Conservation (phyloP, 805 yeast genomes). For the Kuraishia piskuri region DNA sequence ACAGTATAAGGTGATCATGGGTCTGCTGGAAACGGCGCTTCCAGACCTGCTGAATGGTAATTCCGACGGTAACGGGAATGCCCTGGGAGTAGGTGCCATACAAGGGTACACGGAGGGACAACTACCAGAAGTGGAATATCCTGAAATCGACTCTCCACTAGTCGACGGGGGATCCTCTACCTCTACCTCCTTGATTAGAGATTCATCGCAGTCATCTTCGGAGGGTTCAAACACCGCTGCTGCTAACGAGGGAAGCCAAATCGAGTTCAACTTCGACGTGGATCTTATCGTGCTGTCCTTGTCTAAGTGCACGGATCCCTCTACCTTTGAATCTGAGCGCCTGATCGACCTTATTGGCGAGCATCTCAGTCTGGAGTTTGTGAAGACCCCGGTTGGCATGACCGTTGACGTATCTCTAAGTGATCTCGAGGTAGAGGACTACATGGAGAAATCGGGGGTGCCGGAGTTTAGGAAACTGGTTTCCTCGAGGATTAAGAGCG, state of each 20-base stretch:
- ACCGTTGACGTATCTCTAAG: constrained; percentile 54
- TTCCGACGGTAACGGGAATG: constrained; percentile 9
- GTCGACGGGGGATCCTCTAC: not conserved
- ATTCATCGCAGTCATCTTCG: constrained; percentile 1
- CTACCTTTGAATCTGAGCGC: constrained; percentile 52
- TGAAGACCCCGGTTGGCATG: constrained; percentile 52
- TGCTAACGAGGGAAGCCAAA: constrained; percentile 43
- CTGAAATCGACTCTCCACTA: not conserved
- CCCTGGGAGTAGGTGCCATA: constrained; percentile 16
- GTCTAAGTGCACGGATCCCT: constrained; percentile 57
- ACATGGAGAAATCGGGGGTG: constrained; percentile 52
- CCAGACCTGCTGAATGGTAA: constrained; percentile 38
- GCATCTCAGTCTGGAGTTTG: constrained; percentile 49
- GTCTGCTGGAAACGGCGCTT: constrained; percentile 57
- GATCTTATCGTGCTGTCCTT: constrained; percentile 54
- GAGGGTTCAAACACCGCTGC: constrained; percentile 12
- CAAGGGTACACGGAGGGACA: constrained; percentile 2
- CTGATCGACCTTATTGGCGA: constrained; percentile 71
- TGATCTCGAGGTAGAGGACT: constrained; percentile 68
- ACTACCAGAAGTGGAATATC: not conserved
- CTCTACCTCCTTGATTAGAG: not conserved
- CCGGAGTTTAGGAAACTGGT: constrained; percentile 60
- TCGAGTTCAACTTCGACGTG: constrained; percentile 70
- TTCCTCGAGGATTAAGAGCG: constrained; percentile 40
- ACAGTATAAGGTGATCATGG: constrained; percentile 85